These are phyloP conservation scores for Paracoccidioides brasiliensis DNA, from an alignment of 2,329 filamentous ascomycete genomes.

Conservation along the genomic window DNA sequence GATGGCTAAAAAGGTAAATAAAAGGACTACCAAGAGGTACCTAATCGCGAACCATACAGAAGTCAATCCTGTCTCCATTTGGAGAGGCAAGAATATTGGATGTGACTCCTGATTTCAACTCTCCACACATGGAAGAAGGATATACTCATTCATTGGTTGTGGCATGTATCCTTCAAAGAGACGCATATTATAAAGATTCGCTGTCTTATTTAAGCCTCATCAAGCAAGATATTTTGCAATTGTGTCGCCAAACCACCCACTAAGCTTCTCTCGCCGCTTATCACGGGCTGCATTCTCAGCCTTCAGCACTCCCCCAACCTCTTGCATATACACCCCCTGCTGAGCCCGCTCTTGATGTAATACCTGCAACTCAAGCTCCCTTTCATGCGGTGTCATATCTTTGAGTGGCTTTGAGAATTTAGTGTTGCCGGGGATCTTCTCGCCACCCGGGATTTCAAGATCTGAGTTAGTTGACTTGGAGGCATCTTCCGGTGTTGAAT, in stretches of 20 bases:
- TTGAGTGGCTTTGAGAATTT: conserved; percentile 27
- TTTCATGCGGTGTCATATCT: conserved; percentile 34
- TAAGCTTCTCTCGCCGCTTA: conserved; percentile 27
- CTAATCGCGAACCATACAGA: too few relatives aligned
- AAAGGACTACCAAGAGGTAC: too few relatives aligned
- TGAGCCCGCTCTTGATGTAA: conserved; percentile 27
- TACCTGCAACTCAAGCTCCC: conserved; percentile 31
- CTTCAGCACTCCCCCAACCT: conserved; percentile 25
- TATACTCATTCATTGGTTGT: too few relatives aligned
- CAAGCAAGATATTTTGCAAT: conserved; percentile 30
- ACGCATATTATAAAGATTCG: background rate
- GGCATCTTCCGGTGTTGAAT: conserved; percentile 8
- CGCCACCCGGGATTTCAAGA: conserved; percentile 25
- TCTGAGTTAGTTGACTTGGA: conserved; percentile 7
- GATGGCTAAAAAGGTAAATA: too few relatives aligned
- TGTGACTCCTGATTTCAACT: too few relatives aligned
- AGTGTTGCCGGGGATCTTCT: conserved; percentile 23
- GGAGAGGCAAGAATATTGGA: too few relatives aligned
- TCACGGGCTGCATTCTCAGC: conserved; percentile 24
- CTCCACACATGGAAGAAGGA: too few relatives aligned
- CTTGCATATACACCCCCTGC: conserved; percentile 24
- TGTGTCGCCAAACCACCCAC: conserved; percentile 32
- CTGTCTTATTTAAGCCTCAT: background rate
- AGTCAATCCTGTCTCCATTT: too few relatives aligned
- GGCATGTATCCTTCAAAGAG: too few relatives aligned